Conservation (phyloP, 2,329 filamentous ascomycete species). For the Tolypocladium album region DNA sequence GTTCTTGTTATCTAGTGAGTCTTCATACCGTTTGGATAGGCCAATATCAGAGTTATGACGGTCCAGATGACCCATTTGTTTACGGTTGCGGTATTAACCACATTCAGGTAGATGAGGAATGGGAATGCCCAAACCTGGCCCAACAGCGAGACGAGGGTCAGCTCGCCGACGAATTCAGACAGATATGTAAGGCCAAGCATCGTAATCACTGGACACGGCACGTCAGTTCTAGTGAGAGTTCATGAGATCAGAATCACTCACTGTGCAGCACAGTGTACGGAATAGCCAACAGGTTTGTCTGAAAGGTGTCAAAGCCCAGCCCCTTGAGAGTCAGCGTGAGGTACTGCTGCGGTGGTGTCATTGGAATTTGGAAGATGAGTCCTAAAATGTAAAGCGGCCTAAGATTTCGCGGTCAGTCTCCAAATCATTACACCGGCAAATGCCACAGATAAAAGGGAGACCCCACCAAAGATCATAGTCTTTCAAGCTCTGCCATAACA, state of each 20-base stretch:
- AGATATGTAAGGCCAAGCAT: constrained; percentile 8
- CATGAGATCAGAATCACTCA: too few relatives aligned
- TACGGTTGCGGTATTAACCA: constrained; percentile 13
- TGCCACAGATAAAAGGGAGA: neutral
- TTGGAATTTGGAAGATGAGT: constrained; percentile 30
- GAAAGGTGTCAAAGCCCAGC: constrained; percentile 30
- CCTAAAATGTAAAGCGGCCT: constrained; percentile 24
- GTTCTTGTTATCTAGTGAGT: neutral
- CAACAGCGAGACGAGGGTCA: constrained; percentile 24
- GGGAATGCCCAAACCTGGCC: constrained; percentile 41
- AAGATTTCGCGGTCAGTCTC: neutral
- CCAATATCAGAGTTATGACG: constrained; percentile 21
- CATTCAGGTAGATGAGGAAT: constrained; percentile 35
- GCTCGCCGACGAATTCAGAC: constrained; percentile 1
- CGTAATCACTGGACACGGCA: neutral
- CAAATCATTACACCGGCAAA: neutral
- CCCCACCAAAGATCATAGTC: constrained; percentile 50
- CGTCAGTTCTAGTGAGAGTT: neutral
- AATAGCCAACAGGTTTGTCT: constrained; percentile 35
- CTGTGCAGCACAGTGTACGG: constrained; percentile 13
- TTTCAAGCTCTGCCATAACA: constrained; percentile 38
- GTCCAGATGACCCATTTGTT: constrained; percentile 22
- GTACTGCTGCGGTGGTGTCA: constrained; percentile 28
- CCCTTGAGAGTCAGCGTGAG: constrained; percentile 29
- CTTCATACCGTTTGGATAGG: constrained; percentile 29